Percentiles rank a stretch among this genome's conserved stretches.
Evolutionary conservation across 2,329 filamentous ascomycete species (phyloP).

Genomic region (Ploettnerulaceae sp.): DNA sequence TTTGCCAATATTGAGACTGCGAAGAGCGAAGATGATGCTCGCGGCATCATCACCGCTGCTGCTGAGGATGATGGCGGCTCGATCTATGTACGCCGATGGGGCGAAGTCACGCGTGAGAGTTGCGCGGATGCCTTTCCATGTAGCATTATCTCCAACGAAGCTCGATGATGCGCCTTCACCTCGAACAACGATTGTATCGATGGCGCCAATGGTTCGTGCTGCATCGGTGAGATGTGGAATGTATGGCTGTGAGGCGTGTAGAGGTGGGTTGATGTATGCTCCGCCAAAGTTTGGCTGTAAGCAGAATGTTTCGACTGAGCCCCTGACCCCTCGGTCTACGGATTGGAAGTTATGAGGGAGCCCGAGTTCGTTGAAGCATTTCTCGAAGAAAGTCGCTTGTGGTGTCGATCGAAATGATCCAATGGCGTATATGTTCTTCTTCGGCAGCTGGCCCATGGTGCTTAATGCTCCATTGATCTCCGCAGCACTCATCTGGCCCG

Average conservation of each 20-base stretch:
- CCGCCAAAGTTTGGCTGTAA: constrained; percentile 74
- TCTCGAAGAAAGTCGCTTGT: constrained; percentile 81
- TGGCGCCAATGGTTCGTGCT: constrained; percentile 70
- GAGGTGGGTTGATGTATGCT: constrained; percentile 71
- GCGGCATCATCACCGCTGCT: constrained; percentile 71
- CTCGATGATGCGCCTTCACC: constrained; percentile 44
- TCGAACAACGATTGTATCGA: constrained; percentile 74
- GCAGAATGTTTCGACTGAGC: constrained; percentile 66
- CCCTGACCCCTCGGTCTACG: constrained; percentile 64
- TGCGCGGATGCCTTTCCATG: constrained; percentile 80
- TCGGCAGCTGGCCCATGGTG: constrained; percentile 74
- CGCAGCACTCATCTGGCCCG: constrained; percentile 78
- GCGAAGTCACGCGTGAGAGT: constrained; percentile 78
- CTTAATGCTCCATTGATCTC: constrained; percentile 79
- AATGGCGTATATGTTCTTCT: constrained; percentile 75
- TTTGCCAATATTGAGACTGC: constrained; percentile 68
- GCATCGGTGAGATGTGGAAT: constrained; percentile 67
- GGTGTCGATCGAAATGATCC: constrained; percentile 65
- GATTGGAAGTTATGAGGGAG: constrained; percentile 76
- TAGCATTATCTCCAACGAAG: constrained; percentile 75
- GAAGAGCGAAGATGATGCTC: constrained; percentile 72
- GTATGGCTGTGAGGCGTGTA: constrained; percentile 53
- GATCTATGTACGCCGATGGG: constrained; percentile 72
- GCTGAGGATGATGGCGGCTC: constrained; percentile 71
- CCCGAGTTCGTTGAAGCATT: constrained; percentile 76